Percentiles rank a stretch among this genome's conserved stretches.
phyloP scores from a whole-genome alignment of 768 basidiomycete species.

The Psilocybe azurescens region DNA sequence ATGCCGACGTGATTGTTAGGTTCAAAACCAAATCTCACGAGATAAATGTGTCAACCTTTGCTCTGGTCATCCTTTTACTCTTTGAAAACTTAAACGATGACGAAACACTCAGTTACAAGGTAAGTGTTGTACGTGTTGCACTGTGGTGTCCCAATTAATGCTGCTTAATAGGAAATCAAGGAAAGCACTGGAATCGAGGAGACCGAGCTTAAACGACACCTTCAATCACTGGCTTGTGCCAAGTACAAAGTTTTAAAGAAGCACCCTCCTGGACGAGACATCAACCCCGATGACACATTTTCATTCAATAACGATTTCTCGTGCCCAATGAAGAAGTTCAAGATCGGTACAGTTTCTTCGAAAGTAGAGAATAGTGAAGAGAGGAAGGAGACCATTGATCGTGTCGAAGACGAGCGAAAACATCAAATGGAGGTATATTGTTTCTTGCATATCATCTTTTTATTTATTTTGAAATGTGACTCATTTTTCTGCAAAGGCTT shows the following conservation, averaged over 20 bases:
- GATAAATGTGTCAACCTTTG: constrained; percentile 90
- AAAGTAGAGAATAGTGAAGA: constrained; percentile 89
- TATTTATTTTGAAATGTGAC: constrained; percentile 2
- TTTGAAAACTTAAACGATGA: constrained; percentile 77
- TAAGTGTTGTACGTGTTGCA: constrained; percentile 35
- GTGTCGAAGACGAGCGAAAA: constrained; percentile 90
- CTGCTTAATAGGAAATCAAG: constrained; percentile 80
- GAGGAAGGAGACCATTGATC: constrained; percentile 86
- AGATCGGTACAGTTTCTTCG: constrained; percentile 88
- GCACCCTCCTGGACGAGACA: constrained; percentile 85
- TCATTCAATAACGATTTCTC: constrained; percentile 88
- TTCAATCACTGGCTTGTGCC: constrained; percentile 95
- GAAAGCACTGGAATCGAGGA: constrained; percentile 76
- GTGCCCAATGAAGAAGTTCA: constrained; percentile 86
- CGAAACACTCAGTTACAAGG: constrained; percentile 79
- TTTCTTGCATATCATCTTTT: constrained; percentile 18
- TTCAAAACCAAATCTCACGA: constrained; percentile 88
- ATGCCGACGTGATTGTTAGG: constrained; percentile 82
- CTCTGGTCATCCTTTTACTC: constrained; percentile 83
- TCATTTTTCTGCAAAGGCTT: constrained; percentile 65
- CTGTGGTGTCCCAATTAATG: too few species aligned
- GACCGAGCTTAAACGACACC: constrained; percentile 82
- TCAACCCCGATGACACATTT: constrained; percentile 78
- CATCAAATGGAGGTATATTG: constrained; percentile 85
- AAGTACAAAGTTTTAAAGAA: constrained; percentile 94